phyloP scores from a whole-genome alignment of 805 yeast species.

The Candida palmyrensis region DNA sequence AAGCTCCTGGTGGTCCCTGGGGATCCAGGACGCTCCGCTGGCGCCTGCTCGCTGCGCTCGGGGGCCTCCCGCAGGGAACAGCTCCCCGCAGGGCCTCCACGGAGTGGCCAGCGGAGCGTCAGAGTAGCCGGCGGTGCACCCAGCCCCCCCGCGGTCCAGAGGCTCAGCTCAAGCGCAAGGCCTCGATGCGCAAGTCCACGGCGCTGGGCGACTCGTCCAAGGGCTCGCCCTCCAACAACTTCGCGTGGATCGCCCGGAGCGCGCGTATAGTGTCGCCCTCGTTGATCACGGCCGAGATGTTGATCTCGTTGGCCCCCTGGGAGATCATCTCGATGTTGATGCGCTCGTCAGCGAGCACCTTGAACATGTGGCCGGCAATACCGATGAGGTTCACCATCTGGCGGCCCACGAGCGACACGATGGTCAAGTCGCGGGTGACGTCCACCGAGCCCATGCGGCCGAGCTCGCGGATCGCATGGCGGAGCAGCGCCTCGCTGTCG shows the following conservation, averaged over 20 bases:
- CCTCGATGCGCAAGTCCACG: constrained; percentile 26
- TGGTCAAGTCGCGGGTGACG: constrained; percentile 80
- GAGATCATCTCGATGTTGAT: constrained; percentile 97
- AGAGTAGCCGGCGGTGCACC: background rate
- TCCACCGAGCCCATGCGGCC: constrained; percentile 84
- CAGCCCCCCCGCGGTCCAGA: no score
- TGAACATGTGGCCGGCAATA: constrained; percentile 95
- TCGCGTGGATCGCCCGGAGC: constrained; percentile 76
- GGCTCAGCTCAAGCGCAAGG: constrained; percentile 14
- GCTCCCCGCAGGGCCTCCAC: no score
- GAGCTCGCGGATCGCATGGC: constrained; percentile 73
- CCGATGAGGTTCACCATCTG: constrained; percentile 97
- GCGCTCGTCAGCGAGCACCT: constrained; percentile 84
- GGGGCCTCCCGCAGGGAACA: constrained; percentile 1
- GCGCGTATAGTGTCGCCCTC: constrained; percentile 82
- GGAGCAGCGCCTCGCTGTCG: constrained; percentile 57
- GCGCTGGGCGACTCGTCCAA: constrained; percentile 17
- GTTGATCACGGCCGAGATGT: constrained; percentile 91
- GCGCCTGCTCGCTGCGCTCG: constrained; percentile 3
- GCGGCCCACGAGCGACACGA: constrained; percentile 91
- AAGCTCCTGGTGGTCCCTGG: no score
- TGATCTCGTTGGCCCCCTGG: constrained; percentile 98
- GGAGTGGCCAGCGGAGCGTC: background rate
- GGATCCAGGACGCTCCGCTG: no score
- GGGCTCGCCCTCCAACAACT: constrained; percentile 49